Percentiles rank a stretch among this genome's conserved stretches.
phyloP scores from a whole-genome alignment of 148 eudicot genomes.

The Amaranthus cruentus region DNA sequence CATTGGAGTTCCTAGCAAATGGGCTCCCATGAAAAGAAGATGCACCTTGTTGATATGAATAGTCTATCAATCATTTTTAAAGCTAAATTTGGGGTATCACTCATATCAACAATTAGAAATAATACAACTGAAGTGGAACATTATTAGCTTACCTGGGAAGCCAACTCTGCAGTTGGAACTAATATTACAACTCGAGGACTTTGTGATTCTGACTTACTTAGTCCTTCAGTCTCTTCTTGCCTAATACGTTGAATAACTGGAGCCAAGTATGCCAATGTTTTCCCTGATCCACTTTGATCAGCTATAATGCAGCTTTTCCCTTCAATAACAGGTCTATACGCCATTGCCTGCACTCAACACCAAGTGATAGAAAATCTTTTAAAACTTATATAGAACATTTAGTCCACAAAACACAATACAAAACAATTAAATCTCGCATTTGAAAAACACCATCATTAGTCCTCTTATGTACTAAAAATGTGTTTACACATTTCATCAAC shows the following conservation, averaged over 20 bases:
- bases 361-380: conserved; percentile 10
- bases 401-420: neutral
- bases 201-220: conserved; percentile 58
- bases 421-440: neutral
- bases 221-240: conserved; percentile 81
- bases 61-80: too few relatives aligned
- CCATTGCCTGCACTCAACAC: conserved; percentile 60
- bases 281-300: conserved; percentile 99
- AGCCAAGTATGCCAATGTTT: conserved; percentile 88
- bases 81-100: too few relatives aligned
- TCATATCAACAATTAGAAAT: too few relatives aligned
- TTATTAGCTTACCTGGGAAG: conserved; percentile 62
- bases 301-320: conserved; percentile 89
- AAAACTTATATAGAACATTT: neutral
- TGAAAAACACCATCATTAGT: neutral
- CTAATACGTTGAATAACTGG: conserved; percentile 83
- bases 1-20: too few relatives aligned
- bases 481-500: neutral
- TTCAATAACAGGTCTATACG: conserved; percentile 53
- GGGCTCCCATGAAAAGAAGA: neutral
- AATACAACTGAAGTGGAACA: neutral
- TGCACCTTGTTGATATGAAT: too few relatives aligned
- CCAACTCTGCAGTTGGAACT: conserved; percentile 98
- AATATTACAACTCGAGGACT: conserved; percentile 80
- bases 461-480: too few relatives aligned